Base-by-base conservation (phyloP, 331 rosid species). In the Pyrus hybrid region DNA sequence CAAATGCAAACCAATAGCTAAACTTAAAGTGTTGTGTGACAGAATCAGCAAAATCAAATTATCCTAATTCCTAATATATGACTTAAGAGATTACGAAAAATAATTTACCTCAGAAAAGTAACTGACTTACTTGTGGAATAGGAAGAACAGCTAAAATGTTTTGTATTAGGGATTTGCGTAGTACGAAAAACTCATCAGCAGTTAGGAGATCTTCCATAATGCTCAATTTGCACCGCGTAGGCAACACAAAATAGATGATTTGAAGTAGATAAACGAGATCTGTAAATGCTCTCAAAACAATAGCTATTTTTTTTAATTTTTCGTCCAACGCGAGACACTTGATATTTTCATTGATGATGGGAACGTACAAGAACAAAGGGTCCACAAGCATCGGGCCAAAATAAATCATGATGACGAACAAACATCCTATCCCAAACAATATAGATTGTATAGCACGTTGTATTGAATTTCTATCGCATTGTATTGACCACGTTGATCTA, bases 41-140 rank as follows among this genome's bases (percentile, higher is more conserved):
- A 10, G 0, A 12, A 60, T 21, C 14, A 21, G 8, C 25, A 6
- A 56, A 54, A 20, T 56, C 25, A 9, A 37, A 37, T 37, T 56
- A 8, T 56, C 5, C 25, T 18, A 18, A 20, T 20, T 56, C 22
- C 9, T 51, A 56, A 56, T 2, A 56, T 56, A n/a, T 56, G 22
- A 6, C 23, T 3, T 8, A 56, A 56, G 8, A 56, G 23, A 35
- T 2, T 9, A 37, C 4, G 13, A 9, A 37, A 35, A 2, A 8
- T 29, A 29, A 29, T 29, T 29, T 29, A 29, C 33, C 7, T 5
- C 32, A 4, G 32, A 30, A 30, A 30, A 30, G 33, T 9, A 37
- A 37, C 9, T 37, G 45, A 13, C 60, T 68, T 47, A 69, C 62
- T 26, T 70, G 74, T 18, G 74, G 63, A 29, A 70, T 29, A 20